Conservation (phyloP, 2,329 filamentous ascomycete genomes). For the Aspergillus texensis region DNA sequence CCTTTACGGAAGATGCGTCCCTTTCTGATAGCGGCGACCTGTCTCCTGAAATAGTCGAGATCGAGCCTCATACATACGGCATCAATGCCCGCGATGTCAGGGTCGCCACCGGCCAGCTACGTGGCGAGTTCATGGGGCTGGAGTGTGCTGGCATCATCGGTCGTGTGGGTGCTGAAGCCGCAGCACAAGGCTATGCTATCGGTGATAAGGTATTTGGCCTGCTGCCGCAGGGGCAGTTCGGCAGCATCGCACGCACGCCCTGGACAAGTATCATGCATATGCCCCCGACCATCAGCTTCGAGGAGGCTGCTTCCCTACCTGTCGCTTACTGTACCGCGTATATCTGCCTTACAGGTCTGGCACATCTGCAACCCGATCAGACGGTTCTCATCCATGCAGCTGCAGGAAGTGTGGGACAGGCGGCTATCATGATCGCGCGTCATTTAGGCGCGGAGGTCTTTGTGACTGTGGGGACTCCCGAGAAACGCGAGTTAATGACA, state of each 20-base stretch:
- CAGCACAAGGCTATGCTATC: neutral
- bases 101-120: neutral
- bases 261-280: constrained; percentile 34
- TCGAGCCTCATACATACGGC: neutral
- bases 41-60: neutral
- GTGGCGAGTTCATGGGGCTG: neutral
- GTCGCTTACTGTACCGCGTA: constrained; percentile 1
- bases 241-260: constrained; percentile 31
- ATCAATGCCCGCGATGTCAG: constrained; percentile 9
- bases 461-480: neutral
- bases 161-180: neutral
- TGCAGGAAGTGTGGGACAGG: neutral
- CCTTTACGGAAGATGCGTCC: too few species aligned
- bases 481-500: neutral
- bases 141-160: neutral
- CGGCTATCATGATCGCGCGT: neutral
- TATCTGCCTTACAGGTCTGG: neutral
- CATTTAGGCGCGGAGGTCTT: neutral
- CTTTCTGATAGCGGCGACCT: too few species aligned
- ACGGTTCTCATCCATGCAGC: neutral
- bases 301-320: neutral
- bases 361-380: neutral
- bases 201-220: constrained; percentile 18
- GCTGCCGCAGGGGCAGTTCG: constrained; percentile 31
- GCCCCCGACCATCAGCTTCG: constrained; percentile 23